These are phyloP conservation scores for Acacia confusa DNA, from an alignment of 306 rosid species.

Conservation along the genomic window DNA sequence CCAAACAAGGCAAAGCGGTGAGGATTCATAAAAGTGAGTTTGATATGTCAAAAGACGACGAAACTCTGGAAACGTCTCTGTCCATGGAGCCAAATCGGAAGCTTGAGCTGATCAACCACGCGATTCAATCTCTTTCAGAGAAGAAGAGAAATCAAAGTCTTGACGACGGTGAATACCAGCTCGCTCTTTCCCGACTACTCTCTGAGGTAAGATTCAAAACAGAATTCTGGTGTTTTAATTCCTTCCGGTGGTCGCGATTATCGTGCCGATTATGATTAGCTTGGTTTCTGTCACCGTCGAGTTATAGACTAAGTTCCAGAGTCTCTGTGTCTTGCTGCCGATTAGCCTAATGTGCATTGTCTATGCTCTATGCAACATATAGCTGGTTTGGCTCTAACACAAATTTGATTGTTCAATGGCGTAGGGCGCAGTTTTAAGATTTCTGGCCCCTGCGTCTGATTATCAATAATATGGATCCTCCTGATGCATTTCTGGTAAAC, in stretches of 20 bases:
- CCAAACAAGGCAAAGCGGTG: background rate
- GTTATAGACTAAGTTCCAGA: background rate
- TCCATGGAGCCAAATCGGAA: conserved; percentile 57
- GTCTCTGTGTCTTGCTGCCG: background rate
- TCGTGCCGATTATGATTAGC: background rate
- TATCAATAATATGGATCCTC: background rate
- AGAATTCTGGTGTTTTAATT: background rate
- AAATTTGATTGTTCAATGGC: background rate
- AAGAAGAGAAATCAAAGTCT: conserved; percentile 35
- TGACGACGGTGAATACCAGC: conserved; percentile 45
- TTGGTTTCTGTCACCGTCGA: background rate
- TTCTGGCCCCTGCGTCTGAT: background rate
- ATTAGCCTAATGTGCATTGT: background rate
- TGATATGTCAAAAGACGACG: background rate
- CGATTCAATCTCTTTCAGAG: conserved; percentile 55
- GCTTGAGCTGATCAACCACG: conserved; percentile 53
- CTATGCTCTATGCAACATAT: background rate
- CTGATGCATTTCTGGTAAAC: background rate
- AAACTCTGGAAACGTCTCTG: background rate
- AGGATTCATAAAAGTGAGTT: background rate
- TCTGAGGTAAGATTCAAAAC: conserved; percentile 49
- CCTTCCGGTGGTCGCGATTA: background rate
- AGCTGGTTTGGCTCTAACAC: background rate
- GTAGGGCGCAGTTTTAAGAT: background rate
- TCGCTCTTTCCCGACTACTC: conserved; percentile 57